These are phyloP conservation scores for Holtermannia corniformis DNA, from an alignment of 768 basidiomycete genomes.

Conservation along the genomic window DNA sequence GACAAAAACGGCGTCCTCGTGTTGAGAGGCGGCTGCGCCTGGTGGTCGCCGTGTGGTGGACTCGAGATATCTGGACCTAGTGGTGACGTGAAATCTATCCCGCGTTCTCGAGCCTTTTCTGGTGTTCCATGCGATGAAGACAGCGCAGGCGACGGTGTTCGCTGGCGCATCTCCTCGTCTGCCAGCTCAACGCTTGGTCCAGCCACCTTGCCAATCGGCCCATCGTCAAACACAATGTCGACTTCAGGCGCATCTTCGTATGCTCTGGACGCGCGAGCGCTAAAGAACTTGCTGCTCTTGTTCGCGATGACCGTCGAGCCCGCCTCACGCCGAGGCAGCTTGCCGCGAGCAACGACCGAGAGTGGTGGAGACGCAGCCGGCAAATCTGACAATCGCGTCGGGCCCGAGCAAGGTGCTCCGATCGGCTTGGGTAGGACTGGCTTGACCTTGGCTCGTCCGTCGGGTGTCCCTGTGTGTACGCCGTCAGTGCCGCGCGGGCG, in stretches of 20 bases:
- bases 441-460: constrained; percentile 5
- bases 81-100: constrained; percentile 6
- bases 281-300: constrained; percentile 29
- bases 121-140: constrained; percentile 6
- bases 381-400: constrained; percentile 31
- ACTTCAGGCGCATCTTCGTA: constrained; percentile 5
- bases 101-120: background rate
- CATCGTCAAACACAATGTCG: constrained; percentile 12
- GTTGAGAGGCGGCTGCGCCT: background rate
- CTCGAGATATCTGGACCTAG: constrained; percentile 7
- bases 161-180: too few species aligned
- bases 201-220: constrained; percentile 7
- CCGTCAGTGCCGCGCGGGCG: background rate
- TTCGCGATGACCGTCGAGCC: background rate
- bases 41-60: constrained; percentile 1
- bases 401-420: constrained; percentile 25
- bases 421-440: constrained; percentile 23
- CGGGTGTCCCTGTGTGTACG: constrained; percentile 3
- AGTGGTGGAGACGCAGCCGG: background rate
- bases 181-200: background rate
- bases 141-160: constrained; percentile 19
- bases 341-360: background rate
- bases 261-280: background rate
- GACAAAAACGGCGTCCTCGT: background rate
- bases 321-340: background rate